A percentile compares a stretch with the other conserved stretches of the same genome.
Evolutionary conservation across 495 filamentous ascomycete genomes (phyloP).

Genomic region (Penicillium macrosclerotiorum): DNA sequence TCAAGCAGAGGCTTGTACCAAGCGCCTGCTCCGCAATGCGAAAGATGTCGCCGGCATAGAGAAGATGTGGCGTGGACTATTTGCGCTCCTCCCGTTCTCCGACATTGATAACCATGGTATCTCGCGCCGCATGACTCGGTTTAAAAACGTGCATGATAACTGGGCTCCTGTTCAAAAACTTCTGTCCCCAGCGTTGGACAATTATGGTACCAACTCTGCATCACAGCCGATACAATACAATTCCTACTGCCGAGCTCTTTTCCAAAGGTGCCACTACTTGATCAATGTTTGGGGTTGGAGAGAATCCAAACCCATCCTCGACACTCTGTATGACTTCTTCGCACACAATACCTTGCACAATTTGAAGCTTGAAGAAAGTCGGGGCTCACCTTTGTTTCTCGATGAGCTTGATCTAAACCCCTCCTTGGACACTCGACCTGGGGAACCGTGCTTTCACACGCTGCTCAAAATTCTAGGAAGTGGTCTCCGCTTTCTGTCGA

Average conservation of each 20-base stretch:
- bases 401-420: conserved; percentile 65
- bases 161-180: conserved; percentile 71
- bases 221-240: conserved; percentile 67
- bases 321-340: conserved; percentile 87
- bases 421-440: conserved; percentile 55
- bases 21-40: conserved; percentile 8
- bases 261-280: conserved; percentile 75
- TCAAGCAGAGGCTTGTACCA: conserved; percentile 48
- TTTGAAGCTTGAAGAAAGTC: conserved; percentile 72
- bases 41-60: conserved; percentile 62
- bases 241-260: conserved; percentile 70
- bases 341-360: conserved; percentile 70
- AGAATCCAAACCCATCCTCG: conserved; percentile 73
- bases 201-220: conserved; percentile 57
- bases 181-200: conserved; percentile 59
- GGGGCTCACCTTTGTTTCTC: conserved; percentile 75
- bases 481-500: conserved; percentile 60
- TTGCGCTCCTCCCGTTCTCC: conserved; percentile 69
- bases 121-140: conserved; percentile 53
- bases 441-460: conserved; percentile 91
- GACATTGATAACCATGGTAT: conserved; percentile 73
- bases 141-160: conserved; percentile 56
- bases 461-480: conserved; percentile 80
- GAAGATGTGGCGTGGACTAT: conserved; percentile 67
- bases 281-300: conserved; percentile 84